phyloP scores from a whole-genome alignment of 768 basidiomycete genomes.

The Hericium rajendrae region DNA sequence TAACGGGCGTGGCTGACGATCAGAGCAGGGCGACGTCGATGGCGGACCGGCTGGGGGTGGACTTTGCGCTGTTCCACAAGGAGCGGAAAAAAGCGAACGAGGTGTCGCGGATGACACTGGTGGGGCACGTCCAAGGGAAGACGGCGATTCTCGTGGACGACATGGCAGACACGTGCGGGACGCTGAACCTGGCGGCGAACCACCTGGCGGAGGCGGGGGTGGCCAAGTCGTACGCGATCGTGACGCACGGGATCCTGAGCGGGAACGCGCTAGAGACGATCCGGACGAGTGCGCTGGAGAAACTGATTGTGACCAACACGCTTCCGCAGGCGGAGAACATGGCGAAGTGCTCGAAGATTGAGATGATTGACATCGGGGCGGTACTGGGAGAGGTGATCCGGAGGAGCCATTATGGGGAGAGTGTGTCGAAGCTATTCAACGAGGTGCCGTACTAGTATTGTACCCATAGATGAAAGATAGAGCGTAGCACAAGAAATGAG shows the following conservation, averaged over 20 bases:
- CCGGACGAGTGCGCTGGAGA: constrained; percentile 68
- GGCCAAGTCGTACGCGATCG: constrained; percentile 76
- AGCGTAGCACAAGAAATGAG: background rate
- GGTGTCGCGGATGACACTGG: constrained; percentile 90
- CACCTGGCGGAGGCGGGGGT: constrained; percentile 89
- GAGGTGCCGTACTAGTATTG: constrained; percentile 72
- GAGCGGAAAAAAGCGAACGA: constrained; percentile 96
- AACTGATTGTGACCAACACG: constrained; percentile 97
- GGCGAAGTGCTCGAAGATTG: constrained; percentile 64
- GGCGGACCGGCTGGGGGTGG: constrained; percentile 90
- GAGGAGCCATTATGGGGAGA: constrained; percentile 95
- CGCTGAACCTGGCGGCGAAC: constrained; percentile 82
- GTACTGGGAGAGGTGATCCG: constrained; percentile 95
- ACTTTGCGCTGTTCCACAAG: constrained; percentile 98
- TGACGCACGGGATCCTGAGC: constrained; percentile 93
- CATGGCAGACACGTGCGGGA: constrained; percentile 97
- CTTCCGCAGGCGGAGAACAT: constrained; percentile 81
- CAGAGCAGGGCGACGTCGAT: constrained; percentile 82
- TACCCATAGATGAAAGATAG: background rate
- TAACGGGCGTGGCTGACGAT: background rate
- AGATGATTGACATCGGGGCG: constrained; percentile 89
- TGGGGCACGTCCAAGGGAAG: constrained; percentile 89
- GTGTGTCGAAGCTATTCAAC: constrained; percentile 80
- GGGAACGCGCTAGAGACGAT: constrained; percentile 78
- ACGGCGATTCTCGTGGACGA: constrained; percentile 94